phyloP scores from a whole-genome alignment of 1,139 yeast species.

The Blastobotrys buckinghamii region DNA sequence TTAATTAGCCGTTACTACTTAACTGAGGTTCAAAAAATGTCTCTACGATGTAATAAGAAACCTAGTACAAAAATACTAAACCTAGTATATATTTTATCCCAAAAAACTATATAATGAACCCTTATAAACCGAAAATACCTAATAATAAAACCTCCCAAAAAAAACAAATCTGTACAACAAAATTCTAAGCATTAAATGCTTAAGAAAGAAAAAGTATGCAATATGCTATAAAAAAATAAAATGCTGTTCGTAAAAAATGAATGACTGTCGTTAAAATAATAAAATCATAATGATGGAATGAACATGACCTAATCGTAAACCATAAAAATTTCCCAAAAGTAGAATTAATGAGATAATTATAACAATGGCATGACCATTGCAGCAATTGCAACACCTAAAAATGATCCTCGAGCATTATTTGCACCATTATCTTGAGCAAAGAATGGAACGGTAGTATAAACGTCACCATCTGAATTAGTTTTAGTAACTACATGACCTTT shows the following conservation, averaged over 20 bases:
- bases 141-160: not conserved
- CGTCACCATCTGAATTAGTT: not conserved
- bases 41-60: too few species aligned
- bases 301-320: not conserved
- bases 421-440: not conserved
- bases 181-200: too few species aligned
- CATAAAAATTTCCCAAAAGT: not conserved
- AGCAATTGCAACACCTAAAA: not conserved
- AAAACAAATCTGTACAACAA: not conserved
- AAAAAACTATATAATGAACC: not conserved
- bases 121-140: not conserved
- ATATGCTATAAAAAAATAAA: not conserved
- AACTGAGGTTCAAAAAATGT: too few species aligned
- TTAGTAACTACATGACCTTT: not conserved
- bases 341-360: not conserved
- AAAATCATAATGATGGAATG: not conserved
- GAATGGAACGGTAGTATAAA: conserved; percentile 6
- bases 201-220: too few species aligned
- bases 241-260: not conserved
- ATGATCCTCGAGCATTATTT: not conserved
- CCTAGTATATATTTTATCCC: too few species aligned
- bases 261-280: not conserved
- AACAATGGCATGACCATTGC: conserved; percentile 2
- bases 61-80: too few species aligned
- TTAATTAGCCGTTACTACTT: too few species aligned